These are phyloP conservation scores for Aaosphaeria arxii DNA, from an alignment of 2,329 filamentous ascomycete species.

Conservation along the genomic window DNA sequence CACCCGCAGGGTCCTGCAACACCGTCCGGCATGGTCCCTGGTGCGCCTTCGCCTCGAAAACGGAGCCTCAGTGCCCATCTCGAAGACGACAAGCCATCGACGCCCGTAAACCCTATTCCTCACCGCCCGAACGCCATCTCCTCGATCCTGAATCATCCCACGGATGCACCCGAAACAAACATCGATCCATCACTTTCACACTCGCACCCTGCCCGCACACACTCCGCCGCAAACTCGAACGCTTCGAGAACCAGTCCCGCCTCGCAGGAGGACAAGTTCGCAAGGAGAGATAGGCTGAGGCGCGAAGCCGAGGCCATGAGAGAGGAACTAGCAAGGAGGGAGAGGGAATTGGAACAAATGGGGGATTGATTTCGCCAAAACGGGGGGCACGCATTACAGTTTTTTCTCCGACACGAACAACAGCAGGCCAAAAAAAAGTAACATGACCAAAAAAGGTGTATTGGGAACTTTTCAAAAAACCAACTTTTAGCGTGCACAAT, in stretches of 20 bases:
- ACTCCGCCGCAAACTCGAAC: conserved; percentile 10
- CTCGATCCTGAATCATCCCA: conserved; percentile 28
- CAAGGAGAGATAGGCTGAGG: conserved; percentile 26
- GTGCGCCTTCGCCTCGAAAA: conserved; percentile 23
- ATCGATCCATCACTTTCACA: conserved; percentile 32
- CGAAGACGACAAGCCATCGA: conserved; percentile 22
- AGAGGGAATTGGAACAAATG: conserved; percentile 29
- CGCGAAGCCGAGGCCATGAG: conserved; percentile 31
- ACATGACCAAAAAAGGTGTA: too few relatives aligned
- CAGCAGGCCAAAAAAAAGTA: too few relatives aligned
- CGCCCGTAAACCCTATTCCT: conserved; percentile 17
- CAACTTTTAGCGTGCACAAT: too few relatives aligned
- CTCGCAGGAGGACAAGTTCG: conserved; percentile 26
- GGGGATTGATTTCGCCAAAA: conserved; percentile 12
- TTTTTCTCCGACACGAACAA: too few relatives aligned
- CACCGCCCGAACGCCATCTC: conserved; percentile 34
- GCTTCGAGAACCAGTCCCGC: background rate
- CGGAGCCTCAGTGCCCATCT: conserved; percentile 34
- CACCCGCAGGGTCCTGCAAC: conserved; percentile 8
- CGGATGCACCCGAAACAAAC: conserved; percentile 21
- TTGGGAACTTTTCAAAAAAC: too few relatives aligned
- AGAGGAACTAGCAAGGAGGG: conserved; percentile 23
- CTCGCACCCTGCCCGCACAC: conserved; percentile 14
- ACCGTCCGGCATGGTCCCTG: conserved; percentile 5
- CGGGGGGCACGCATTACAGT: too few relatives aligned